A percentile compares a stretch with the other conserved stretches of the same genome.
phyloP scores from a whole-genome alignment of 345 rosid genomes.

The Camelina neglecta region DNA sequence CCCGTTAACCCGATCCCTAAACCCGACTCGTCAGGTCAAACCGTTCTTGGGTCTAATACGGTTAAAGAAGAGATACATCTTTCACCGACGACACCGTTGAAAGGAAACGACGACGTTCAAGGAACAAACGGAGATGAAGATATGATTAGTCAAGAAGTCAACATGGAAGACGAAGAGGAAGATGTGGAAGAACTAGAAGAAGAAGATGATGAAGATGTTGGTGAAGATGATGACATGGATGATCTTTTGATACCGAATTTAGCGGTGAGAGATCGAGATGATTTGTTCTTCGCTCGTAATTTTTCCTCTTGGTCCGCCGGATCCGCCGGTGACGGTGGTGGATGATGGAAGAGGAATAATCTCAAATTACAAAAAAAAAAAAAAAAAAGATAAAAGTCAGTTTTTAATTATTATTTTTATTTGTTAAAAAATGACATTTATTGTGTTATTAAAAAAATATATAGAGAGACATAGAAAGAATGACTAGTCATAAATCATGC shows the following conservation, averaged over 20 bases:
- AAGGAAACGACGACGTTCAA: conserved; percentile 36
- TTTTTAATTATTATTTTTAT: conserved; percentile 12
- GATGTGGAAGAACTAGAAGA: conserved; percentile 16
- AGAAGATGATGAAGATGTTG: conserved; percentile 5
- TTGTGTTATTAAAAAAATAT: conserved; percentile 31
- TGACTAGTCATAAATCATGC: conserved; percentile 11
- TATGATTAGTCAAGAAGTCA: conserved; percentile 29
- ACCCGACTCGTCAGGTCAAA: conserved; percentile 33
- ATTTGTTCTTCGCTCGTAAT: conserved; percentile 48
- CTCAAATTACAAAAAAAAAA: background rate
- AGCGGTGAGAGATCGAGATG: conserved; percentile 58
- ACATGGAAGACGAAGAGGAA: conserved; percentile 38
- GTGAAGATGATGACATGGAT: conserved; percentile 49
- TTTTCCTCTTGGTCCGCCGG: conserved; percentile 51
- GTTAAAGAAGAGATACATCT: conserved; percentile 46
- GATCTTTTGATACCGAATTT: conserved; percentile 64
- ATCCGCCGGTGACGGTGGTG: conserved; percentile 47
- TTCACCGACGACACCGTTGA: conserved; percentile 63
- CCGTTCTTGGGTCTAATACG: background rate
- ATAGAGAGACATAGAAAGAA: conserved; percentile 3
- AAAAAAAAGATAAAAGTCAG: background rate
- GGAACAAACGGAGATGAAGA: conserved; percentile 44
- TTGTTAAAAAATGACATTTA: conserved; percentile 33
- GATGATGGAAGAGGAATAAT: conserved; percentile 34
- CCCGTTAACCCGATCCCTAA: conserved; percentile 37